Evolutionary conservation across 768 basidiomycete species (phyloP).

Genomic region (Tulasnella sp.): DNA sequence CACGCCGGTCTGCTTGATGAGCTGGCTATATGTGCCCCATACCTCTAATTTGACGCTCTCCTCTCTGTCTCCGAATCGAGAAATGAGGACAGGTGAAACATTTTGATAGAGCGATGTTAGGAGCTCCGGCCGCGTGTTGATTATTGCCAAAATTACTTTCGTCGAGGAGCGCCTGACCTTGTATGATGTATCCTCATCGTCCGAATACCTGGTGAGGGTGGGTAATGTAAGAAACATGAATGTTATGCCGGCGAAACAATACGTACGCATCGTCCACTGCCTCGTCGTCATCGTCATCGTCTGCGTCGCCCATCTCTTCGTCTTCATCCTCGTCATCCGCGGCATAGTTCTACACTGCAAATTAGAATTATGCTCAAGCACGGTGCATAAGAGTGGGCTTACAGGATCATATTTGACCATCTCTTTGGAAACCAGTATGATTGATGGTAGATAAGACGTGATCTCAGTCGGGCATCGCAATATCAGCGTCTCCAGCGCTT

Average conservation of each 20-base stretch:
- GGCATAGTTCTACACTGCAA: slow-evolving; percentile 52
- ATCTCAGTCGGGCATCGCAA: slow-evolving; percentile 77
- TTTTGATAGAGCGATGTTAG: slow-evolving; percentile 67
- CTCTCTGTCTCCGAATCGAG: slow-evolving; percentile 89
- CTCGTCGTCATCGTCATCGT: slow-evolving; percentile 63
- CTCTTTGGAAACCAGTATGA: slow-evolving; percentile 60
- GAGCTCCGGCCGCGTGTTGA: slow-evolving; percentile 84
- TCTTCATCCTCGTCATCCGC: slow-evolving; percentile 58
- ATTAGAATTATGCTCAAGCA: slow-evolving; percentile 10
- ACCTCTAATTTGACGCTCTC: slow-evolving; percentile 89
- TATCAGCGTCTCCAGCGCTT: slow-evolving; percentile 81
- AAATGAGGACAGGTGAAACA: slow-evolving; percentile 80
- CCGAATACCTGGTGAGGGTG: slow-evolving; percentile 59
- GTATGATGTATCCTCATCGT: slow-evolving; percentile 97
- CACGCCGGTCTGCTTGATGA: slow-evolving; percentile 75
- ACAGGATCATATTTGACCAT: slow-evolving; percentile 93
- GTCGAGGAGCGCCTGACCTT: slow-evolving; percentile 92
- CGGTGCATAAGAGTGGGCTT: slow-evolving; percentile 24
- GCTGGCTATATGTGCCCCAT: slow-evolving; percentile 71
- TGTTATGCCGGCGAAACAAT: slow-evolving; percentile 15
- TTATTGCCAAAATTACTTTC: slow-evolving; percentile 74
- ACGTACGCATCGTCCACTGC: slow-evolving; percentile 71
- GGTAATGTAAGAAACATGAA: slow-evolving; percentile 15
- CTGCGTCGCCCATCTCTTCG: slow-evolving; percentile 45
- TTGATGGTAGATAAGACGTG: slow-evolving; percentile 54